Evolutionary conservation across 1,284 basidiomycete genomes (phyloP).

Genomic region (Boletellus sp.): DNA sequence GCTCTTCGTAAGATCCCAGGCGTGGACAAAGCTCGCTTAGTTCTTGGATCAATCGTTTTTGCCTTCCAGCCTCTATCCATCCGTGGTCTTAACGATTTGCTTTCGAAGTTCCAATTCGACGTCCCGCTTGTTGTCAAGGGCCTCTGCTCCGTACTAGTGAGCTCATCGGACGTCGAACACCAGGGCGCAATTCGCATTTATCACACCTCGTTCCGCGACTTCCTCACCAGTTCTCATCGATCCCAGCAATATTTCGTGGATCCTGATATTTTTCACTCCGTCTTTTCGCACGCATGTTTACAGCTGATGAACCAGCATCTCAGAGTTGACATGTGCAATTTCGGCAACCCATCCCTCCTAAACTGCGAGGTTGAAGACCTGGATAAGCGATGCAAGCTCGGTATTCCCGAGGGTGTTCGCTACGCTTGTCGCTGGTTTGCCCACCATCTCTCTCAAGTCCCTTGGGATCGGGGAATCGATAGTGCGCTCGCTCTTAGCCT

Average conservation of each 20-base stretch:
- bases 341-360: constrained; percentile 13
- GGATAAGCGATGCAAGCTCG: constrained; percentile 8
- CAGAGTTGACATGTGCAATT: constrained; percentile 14
- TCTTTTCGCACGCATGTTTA: constrained; percentile 17
- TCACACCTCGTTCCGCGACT: constrained; percentile 26
- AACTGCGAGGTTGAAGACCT: constrained; percentile 18
- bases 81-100: constrained; percentile 14
- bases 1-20: constrained; percentile 11
- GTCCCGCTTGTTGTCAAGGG: constrained; percentile 6
- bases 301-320: constrained; percentile 18
- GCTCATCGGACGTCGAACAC: constrained; percentile 5
- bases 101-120: constrained; percentile 10
- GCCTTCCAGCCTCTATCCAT: constrained; percentile 15
- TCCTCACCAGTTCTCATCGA: constrained; percentile 16
- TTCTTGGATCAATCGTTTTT: constrained; percentile 17
- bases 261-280: constrained; percentile 9
- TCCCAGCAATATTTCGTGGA: constrained; percentile 17
- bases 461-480: constrained; percentile 3
- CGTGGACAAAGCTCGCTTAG: constrained; percentile 8
- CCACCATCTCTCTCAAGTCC: constrained; percentile 15
- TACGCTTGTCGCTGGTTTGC: constrained; percentile 26
- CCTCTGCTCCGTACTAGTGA: constrained; percentile 17
- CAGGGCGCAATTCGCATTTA: constrained; percentile 17
- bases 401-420: constrained; percentile 13
- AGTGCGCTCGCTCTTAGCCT: constrained; percentile 10